Percentiles rank a stretch among this genome's conserved stretches.
Evolutionary conservation across 495 filamentous ascomycete species (phyloP).

Genomic region (Xylaria palmicola): DNA sequence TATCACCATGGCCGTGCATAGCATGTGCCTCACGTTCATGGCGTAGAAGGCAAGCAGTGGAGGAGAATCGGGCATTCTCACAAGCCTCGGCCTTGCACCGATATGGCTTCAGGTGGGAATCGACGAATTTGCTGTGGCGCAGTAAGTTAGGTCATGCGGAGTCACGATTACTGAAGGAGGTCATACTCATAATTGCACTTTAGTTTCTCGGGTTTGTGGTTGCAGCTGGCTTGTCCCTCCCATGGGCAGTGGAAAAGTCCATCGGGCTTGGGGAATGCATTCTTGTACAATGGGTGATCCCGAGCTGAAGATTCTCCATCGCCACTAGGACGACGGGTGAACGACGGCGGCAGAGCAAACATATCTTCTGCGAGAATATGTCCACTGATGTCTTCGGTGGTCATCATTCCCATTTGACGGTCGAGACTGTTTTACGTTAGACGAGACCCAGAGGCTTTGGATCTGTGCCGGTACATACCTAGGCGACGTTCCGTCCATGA

Average conservation of each 20-base stretch:
- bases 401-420: constrained; percentile 39
- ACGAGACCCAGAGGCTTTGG: constrained; percentile 19
- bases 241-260: constrained; percentile 90
- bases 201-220: constrained; percentile 81
- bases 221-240: constrained; percentile 71
- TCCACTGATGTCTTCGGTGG: constrained; percentile 43
- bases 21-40: constrained; percentile 94
- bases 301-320: constrained; percentile 63
- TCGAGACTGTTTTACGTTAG: constrained; percentile 33
- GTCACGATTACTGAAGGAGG: constrained; percentile 14
- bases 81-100: constrained; percentile 80
- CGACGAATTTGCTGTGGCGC: constrained; percentile 77
- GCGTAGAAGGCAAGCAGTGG: constrained; percentile 89
- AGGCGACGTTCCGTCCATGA: constrained; percentile 46
- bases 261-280: constrained; percentile 61
- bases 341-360: constrained; percentile 45
- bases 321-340: constrained; percentile 45
- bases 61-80: constrained; percentile 79
- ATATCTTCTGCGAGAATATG: constrained; percentile 42
- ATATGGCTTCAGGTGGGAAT: constrained; percentile 92
- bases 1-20: constrained; percentile 90
- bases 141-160: constrained; percentile 16
- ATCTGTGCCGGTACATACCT: constrained; percentile 41
- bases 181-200: constrained; percentile 98
- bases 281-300: constrained; percentile 76